These are phyloP conservation scores for Geosiphon pyriformis DNA, from an alignment of 192 early-diverging fungal genomes.

Conservation along the genomic window DNA sequence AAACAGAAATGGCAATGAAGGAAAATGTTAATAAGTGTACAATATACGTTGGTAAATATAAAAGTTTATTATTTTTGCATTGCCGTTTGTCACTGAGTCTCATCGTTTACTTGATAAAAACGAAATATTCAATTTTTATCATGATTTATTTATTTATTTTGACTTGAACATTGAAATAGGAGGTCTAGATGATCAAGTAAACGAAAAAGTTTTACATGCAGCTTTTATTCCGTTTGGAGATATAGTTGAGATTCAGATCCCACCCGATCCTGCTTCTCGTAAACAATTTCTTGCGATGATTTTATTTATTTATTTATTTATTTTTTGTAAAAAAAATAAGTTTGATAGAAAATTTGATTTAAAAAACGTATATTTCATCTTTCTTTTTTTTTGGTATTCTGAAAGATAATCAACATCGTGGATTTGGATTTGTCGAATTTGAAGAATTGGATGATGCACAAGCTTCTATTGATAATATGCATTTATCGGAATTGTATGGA, in stretches of 20 bases:
- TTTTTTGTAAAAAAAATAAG: too few relatives aligned
- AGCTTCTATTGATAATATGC: slow-evolving; percentile 95
- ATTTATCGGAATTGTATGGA: slow-evolving; percentile 82
- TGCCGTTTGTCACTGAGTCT: too few relatives aligned
- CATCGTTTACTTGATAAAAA: background rate
- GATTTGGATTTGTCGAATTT: slow-evolving; percentile 96
- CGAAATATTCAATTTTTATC: background rate
- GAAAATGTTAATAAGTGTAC: slow-evolving; percentile 35
- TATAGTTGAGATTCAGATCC: slow-evolving; percentile 81
- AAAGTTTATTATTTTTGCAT: background rate
- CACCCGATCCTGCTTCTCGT: slow-evolving; percentile 75
- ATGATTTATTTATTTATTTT: background rate
- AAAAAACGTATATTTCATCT: background rate
- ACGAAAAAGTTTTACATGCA: slow-evolving; percentile 69
- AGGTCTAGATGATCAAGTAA: slow-evolving; percentile 78
- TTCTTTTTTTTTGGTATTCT: slow-evolving; percentile 6
- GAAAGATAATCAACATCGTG: slow-evolving; percentile 70
- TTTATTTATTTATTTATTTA: too few relatives aligned
- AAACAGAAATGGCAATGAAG: slow-evolving; percentile 7
- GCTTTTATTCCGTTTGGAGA: slow-evolving; percentile 98
- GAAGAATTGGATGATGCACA: slow-evolving; percentile 74
- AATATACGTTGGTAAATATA: slow-evolving; percentile 39
- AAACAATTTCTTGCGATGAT: too few relatives aligned
- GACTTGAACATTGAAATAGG: slow-evolving; percentile 40
- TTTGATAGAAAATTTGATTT: background rate